These are phyloP conservation scores for Pontederia paniculata DNA, from an alignment of 176 grass and related monocot species.

Conservation along the genomic window DNA sequence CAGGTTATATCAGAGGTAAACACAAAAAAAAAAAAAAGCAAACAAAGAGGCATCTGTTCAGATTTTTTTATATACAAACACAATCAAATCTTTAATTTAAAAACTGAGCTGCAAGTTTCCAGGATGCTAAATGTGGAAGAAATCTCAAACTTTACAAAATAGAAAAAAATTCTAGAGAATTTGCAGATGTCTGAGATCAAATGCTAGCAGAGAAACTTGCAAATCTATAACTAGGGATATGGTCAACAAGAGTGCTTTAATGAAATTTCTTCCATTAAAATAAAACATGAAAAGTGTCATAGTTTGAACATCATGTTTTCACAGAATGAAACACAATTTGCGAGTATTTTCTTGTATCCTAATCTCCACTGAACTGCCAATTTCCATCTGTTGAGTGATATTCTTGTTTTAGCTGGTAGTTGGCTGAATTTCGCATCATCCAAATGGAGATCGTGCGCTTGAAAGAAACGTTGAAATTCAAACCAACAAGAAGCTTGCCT, in stretches of 20 bases:
- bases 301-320: slow-evolving; percentile 15
- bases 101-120: too few relatives aligned
- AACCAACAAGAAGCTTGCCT: slow-evolving; percentile 15
- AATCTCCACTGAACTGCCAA: slow-evolving; percentile 69
- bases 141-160: background rate
- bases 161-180: too few relatives aligned
- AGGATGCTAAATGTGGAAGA: background rate
- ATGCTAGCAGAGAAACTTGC: too few relatives aligned
- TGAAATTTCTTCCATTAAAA: too few relatives aligned
- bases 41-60: too few relatives aligned
- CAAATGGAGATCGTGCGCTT: slow-evolving; percentile 26
- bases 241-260: too few relatives aligned
- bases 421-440: slow-evolving; percentile 20
- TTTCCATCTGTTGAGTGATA: slow-evolving; percentile 69
- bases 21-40: background rate
- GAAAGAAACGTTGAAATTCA: slow-evolving; percentile 37
- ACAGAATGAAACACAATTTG: slow-evolving; percentile 50
- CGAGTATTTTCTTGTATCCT: slow-evolving; percentile 51
- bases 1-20: too few relatives aligned
- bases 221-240: too few relatives aligned
- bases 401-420: slow-evolving; percentile 27
- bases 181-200: background rate
- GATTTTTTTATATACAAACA: background rate
- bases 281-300: background rate
- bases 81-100: too few relatives aligned